These are phyloP conservation scores for Cladosporium sp. DNA, from an alignment of 2,329 filamentous ascomycete genomes.

Conservation along the genomic window DNA sequence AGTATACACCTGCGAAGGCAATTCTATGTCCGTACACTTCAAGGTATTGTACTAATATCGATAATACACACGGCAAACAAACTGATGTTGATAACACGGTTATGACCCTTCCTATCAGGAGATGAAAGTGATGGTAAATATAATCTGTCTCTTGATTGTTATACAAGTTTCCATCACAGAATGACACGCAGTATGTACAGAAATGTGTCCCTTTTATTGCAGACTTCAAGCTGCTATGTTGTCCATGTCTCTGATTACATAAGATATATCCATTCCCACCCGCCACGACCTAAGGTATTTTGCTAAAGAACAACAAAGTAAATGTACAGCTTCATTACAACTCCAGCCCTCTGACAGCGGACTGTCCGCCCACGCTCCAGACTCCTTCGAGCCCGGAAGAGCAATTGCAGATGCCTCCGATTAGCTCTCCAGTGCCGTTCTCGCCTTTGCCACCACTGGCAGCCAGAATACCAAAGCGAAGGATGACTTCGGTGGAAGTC, in stretches of 20 bases:
- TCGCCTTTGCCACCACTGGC: slow-evolving; percentile 18
- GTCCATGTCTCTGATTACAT: slow-evolving; percentile 1
- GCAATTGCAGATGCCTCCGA: slow-evolving; percentile 11
- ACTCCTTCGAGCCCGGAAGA: slow-evolving; percentile 9
- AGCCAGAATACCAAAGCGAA: slow-evolving; percentile 76
- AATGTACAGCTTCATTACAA: slow-evolving; percentile 1
- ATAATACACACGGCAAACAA: too few species aligned
- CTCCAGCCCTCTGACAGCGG: slow-evolving; percentile 1
- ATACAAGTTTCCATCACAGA: not conserved
- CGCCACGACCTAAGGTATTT: slow-evolving; percentile 2
- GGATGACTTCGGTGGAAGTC: slow-evolving; percentile 82
- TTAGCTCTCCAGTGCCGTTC: not conserved
- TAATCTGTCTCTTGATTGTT: not conserved
- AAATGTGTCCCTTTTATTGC: not conserved
- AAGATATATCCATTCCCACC: not conserved
- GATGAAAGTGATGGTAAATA: too few species aligned
- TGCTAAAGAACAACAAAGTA: not conserved
- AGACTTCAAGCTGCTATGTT: not conserved
- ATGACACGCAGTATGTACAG: not conserved
- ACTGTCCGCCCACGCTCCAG: not conserved
- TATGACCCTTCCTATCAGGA: too few species aligned
- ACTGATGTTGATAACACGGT: too few species aligned
- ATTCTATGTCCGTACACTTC: too few species aligned
- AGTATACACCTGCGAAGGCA: too few species aligned
- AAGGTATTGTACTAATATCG: too few species aligned